phyloP scores from a whole-genome alignment of 768 basidiomycete species.

The Serendipita indica region DNA sequence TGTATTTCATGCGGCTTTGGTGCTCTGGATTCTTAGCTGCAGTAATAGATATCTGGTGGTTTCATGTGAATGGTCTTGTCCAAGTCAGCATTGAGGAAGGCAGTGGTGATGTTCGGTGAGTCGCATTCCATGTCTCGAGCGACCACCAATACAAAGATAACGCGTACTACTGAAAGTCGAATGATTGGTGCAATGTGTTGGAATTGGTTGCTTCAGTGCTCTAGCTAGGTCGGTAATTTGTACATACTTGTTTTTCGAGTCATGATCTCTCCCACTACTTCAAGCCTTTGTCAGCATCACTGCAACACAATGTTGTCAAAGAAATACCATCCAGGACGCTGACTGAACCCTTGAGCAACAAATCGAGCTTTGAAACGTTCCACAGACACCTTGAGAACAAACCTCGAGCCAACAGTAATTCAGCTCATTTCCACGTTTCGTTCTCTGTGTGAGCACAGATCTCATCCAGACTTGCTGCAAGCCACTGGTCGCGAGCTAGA shows the following conservation, averaged over 20 bases:
- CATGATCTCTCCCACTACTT: no score
- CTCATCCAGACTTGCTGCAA: background rate
- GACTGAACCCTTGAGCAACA: conserved; percentile 28
- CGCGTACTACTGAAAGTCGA: conserved; percentile 16
- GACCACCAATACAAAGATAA: conserved; percentile 19
- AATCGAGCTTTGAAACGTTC: conserved; percentile 23
- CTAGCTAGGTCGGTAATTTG: no score
- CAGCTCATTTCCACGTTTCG: background rate
- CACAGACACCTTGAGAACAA: conserved; percentile 21
- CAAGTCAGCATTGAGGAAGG: conserved; percentile 19
- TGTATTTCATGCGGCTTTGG: background rate
- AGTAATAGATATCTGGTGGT: conserved; percentile 5
- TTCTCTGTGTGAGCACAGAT: background rate
- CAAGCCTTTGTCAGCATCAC: no score
- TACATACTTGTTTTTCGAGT: no score
- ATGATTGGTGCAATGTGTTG: conserved; percentile 22
- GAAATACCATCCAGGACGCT: conserved; percentile 25
- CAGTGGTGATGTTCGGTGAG: conserved; percentile 11
- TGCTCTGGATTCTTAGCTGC: conserved; percentile 2
- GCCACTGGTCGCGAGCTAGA: background rate
- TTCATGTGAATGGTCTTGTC: conserved; percentile 20
- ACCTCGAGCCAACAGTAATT: conserved; percentile 18
- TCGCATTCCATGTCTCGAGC: conserved; percentile 13
- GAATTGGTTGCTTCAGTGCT: no score
- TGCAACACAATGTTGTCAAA: conserved; percentile 26